These are phyloP conservation scores for Pichia phayaonensis DNA, from an alignment of 805 yeast genomes.

Conservation along the genomic window DNA sequence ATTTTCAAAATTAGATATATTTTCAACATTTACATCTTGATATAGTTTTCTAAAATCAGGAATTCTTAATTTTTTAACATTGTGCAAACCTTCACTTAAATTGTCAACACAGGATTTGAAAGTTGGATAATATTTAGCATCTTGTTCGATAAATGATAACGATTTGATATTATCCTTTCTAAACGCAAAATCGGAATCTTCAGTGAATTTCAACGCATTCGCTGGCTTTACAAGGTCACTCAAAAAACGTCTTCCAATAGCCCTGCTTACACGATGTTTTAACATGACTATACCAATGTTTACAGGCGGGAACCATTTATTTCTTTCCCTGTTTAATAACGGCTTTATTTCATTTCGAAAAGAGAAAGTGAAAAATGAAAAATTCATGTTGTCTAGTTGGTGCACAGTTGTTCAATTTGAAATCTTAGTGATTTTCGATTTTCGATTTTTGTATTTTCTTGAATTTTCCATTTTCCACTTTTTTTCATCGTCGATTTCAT, in stretches of 20 bases:
- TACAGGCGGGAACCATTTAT: too few relatives aligned
- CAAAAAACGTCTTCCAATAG: background rate
- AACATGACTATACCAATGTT: background rate
- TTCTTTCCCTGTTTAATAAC: too few relatives aligned
- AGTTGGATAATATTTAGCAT: conserved; percentile 22
- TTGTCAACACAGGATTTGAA: conserved; percentile 7
- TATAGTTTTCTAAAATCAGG: conserved; percentile 33
- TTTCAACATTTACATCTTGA: conserved; percentile 15
- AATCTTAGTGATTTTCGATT: too few relatives aligned
- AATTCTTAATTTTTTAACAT: conserved; percentile 24
- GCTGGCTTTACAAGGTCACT: background rate
- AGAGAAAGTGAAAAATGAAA: too few relatives aligned
- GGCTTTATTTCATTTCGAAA: too few relatives aligned
- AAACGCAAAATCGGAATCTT: conserved; percentile 29
- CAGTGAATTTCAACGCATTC: conserved; percentile 9
- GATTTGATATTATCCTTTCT: conserved; percentile 18
- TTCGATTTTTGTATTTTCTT: background rate
- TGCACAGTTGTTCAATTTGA: background rate
- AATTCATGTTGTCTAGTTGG: background rate
- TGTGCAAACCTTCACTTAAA: background rate
- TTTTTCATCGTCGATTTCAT: background rate
- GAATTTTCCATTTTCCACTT: background rate
- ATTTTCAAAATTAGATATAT: conserved; percentile 16
- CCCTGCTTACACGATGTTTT: background rate
- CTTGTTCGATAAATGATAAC: conserved; percentile 15